Percentiles rank a stretch among this genome's conserved stretches.
phyloP scores from a whole-genome alignment of 139 green algal species.

The Micractinium sp. region DNA sequence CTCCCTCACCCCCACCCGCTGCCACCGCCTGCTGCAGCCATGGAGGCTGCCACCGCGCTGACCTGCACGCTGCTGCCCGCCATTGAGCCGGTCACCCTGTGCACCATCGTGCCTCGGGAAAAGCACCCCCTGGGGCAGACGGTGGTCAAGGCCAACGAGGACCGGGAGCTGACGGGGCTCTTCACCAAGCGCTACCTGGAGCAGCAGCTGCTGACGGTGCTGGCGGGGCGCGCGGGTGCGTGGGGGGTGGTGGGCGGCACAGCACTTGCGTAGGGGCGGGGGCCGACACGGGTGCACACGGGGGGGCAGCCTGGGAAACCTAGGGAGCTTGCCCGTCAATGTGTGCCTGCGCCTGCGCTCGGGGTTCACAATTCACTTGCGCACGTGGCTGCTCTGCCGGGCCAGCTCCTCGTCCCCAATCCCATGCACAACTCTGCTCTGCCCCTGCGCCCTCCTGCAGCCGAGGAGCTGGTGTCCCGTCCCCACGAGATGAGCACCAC shows the following conservation, averaged over 20 bases:
- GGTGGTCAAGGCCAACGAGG: constrained; percentile 75
- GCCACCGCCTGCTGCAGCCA: constrained; percentile 57
- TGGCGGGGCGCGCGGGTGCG: constrained; percentile 70
- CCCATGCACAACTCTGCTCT: background rate
- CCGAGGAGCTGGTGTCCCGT: background rate
- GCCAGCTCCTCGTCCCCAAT: background rate
- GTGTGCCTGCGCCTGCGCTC: too few relatives aligned
- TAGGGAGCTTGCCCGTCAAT: too few relatives aligned
- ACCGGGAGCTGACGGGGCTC: constrained; percentile 61
- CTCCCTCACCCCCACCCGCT: constrained; percentile 88
- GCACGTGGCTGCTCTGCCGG: background rate
- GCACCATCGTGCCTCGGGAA: constrained; percentile 78
- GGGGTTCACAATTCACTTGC: too few relatives aligned
- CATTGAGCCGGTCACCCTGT: constrained; percentile 80
- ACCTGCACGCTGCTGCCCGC: constrained; percentile 81
- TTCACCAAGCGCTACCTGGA: constrained; percentile 80
- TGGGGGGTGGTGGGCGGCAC: background rate
- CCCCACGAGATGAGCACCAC: background rate
- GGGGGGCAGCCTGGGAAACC: background rate
- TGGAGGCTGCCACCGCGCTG: constrained; percentile 81
- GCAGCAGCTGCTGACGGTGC: constrained; percentile 78
- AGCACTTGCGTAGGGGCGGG: too few relatives aligned
- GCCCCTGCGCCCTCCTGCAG: background rate
- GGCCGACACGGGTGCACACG: background rate
- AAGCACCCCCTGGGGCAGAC: constrained; percentile 83